Conservation (phyloP, 2,329 filamentous ascomycete genomes). For the Cyphellophora europaea region DNA sequence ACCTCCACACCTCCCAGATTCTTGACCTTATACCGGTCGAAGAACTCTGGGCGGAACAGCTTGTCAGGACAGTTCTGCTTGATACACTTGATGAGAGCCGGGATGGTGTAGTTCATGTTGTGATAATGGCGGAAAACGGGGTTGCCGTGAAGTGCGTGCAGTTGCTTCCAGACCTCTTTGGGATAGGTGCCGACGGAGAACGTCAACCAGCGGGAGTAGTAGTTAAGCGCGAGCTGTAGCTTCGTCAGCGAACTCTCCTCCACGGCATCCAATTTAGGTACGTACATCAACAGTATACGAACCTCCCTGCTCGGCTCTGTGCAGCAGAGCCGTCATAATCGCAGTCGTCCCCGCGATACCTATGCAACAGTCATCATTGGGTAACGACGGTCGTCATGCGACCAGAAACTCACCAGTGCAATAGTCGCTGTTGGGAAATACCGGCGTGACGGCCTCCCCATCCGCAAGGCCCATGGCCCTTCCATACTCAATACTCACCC, state of each 20-base stretch:
- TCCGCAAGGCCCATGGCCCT: slow-evolving; percentile 23
- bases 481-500: slow-evolving; percentile 27
- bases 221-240: slow-evolving; percentile 6
- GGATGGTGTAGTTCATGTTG: slow-evolving; percentile 33
- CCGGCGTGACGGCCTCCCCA: slow-evolving; percentile 27
- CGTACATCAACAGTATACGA: slow-evolving; percentile 3
- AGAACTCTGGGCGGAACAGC: slow-evolving; percentile 40
- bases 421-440: slow-evolving; percentile 50
- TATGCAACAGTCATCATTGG: slow-evolving; percentile 55
- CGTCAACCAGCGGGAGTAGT: slow-evolving; percentile 36
- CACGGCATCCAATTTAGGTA: too few species aligned
- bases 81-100: slow-evolving; percentile 31
- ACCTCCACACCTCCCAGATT: slow-evolving; percentile 29
- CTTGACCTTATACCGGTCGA: slow-evolving; percentile 28
- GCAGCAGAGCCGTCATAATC: slow-evolving; percentile 53
- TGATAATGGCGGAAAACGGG: slow-evolving; percentile 43
- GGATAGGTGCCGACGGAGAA: slow-evolving; percentile 29
- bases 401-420: too few species aligned
- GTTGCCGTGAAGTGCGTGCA: slow-evolving; percentile 35
- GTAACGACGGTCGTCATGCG: slow-evolving; percentile 42
- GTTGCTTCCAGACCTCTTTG: slow-evolving; percentile 34
- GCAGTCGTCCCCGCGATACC: slow-evolving; percentile 62
- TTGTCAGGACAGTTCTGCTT: slow-evolving; percentile 26
- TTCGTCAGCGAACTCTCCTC: too few species aligned
- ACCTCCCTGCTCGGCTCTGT: slow-evolving; percentile 47